Conservation (phyloP, 2,329 filamentous ascomycete genomes). For the Neopestalotiopsis sp. region DNA sequence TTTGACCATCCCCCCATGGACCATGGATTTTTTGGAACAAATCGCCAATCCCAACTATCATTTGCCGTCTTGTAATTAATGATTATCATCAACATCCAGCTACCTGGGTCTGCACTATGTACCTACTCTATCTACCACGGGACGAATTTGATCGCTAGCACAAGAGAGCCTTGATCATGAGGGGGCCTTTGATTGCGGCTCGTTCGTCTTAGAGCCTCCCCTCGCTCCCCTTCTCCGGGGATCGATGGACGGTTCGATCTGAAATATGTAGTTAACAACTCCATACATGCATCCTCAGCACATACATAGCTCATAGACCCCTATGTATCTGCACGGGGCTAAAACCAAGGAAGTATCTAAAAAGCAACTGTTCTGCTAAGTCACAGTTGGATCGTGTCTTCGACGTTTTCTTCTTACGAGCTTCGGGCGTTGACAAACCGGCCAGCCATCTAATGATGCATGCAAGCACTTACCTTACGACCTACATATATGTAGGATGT, state of each 20-base stretch:
- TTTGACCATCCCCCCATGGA: background rate
- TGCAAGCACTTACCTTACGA: background rate
- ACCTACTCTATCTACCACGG: too few species aligned
- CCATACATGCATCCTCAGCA: too few species aligned
- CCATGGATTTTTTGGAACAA: background rate
- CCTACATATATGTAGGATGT: background rate
- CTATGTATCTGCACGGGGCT: background rate
- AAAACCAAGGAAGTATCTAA: background rate
- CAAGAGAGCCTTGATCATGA: background rate
- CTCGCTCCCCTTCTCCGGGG: background rate
- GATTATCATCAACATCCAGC: background rate
- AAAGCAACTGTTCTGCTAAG: background rate
- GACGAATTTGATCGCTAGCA: background rate
- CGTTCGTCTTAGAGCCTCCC: background rate
- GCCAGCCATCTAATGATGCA: background rate
- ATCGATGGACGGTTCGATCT: too few species aligned
- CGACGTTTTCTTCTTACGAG: background rate
- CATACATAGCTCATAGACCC: too few species aligned
- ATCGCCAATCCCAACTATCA: background rate
- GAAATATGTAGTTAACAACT: too few species aligned
- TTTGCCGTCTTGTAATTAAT: background rate
- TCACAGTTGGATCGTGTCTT: background rate
- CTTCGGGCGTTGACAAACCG: background rate
- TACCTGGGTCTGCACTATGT: background rate
- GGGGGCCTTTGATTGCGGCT: background rate